phyloP scores from a whole-genome alignment of 2,329 filamentous ascomycete genomes.

The Nectriaceae sp. region DNA sequence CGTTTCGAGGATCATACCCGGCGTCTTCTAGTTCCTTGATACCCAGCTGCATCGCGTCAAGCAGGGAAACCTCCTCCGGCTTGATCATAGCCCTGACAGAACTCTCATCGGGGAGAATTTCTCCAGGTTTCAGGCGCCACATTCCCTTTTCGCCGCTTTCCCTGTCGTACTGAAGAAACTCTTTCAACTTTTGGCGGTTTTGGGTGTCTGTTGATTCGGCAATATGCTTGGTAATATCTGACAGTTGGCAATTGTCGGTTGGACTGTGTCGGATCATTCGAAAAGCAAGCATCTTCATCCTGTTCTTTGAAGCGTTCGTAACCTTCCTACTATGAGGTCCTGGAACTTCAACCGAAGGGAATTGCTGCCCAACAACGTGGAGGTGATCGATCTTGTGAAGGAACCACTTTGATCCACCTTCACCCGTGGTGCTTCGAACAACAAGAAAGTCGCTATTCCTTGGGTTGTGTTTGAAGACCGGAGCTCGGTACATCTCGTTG shows the following conservation, averaged over 20 bases:
- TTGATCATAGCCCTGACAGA: constrained; percentile 86
- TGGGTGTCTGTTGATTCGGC: constrained; percentile 93
- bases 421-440: constrained; percentile 77
- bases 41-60: constrained; percentile 96
- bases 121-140: constrained; percentile 76
- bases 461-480: constrained; percentile 83
- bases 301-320: constrained; percentile 94
- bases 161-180: constrained; percentile 91
- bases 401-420: constrained; percentile 77
- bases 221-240: constrained; percentile 89
- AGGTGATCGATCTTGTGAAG: constrained; percentile 89
- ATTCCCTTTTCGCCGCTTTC: constrained; percentile 68
- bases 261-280: constrained; percentile 80
- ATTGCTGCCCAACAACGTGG: constrained; percentile 88
- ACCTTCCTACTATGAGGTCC: constrained; percentile 93
- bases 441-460: constrained; percentile 84
- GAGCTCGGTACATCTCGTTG: constrained; percentile 93
- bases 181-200: constrained; percentile 94
- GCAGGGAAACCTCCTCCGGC: constrained; percentile 90
- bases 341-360: constrained; percentile 89
- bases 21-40: constrained; percentile 89
- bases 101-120: constrained; percentile 77
- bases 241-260: constrained; percentile 68
- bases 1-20: constrained; percentile 72
- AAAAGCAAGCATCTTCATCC: constrained; percentile 94